A percentile compares a stretch with the other conserved stretches of the same genome.
phyloP scores from a whole-genome alignment of 2,329 filamentous ascomycete species.

The Aspergillus novoparasiticus region DNA sequence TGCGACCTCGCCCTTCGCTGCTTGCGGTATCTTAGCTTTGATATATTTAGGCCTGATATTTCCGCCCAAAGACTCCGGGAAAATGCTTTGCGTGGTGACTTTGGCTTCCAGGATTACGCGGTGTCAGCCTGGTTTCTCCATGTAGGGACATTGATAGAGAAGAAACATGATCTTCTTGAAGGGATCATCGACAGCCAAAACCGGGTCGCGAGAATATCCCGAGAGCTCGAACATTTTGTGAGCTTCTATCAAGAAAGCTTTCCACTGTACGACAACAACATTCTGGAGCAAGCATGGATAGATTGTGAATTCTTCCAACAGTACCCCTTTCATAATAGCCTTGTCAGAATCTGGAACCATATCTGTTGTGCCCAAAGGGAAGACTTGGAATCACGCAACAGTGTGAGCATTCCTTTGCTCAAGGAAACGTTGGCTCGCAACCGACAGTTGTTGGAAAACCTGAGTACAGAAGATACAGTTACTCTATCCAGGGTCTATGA shows the following conservation, averaged over 20 bases:
- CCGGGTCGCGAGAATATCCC: neutral
- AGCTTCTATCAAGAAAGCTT: neutral
- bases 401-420: neutral
- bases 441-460: neutral
- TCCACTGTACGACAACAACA: neutral
- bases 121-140: constrained; percentile 8
- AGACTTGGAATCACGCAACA: neutral
- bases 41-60: constrained; percentile 4
- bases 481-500: neutral
- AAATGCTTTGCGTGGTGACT: neutral
- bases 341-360: constrained; percentile 10
- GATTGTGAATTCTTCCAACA: constrained; percentile 7
- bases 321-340: constrained; percentile 5
- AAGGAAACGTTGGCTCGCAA: neutral
- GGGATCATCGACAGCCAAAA: neutral
- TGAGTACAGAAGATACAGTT: neutral
- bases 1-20: constrained; percentile 13
- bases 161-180: neutral
- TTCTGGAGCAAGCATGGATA: neutral
- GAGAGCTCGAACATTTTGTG: constrained; percentile 6
- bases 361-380: neutral
- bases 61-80: neutral
- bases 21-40: constrained; percentile 10
- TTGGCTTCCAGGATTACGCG: constrained; percentile 10
- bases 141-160: constrained; percentile 3